Percentiles rank a stretch among this genome's conserved stretches.
Evolutionary conservation across 805 yeast genomes (phyloP).

Genomic region (Saturnispora mendoncae): DNA sequence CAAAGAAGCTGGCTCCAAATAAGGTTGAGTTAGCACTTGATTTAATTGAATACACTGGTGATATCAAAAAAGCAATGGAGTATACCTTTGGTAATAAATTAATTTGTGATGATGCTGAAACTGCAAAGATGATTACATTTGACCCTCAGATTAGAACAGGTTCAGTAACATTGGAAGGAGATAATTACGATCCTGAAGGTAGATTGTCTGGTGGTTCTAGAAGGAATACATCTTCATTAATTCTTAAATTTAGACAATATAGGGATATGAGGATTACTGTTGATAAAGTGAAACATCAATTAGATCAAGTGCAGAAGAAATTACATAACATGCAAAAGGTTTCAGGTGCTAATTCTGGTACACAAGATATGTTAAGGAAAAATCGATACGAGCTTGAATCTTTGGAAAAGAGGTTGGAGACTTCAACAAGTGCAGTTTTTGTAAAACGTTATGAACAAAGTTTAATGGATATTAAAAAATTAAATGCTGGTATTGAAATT

Average conservation of each 20-base stretch:
- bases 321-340: conserved; percentile 35
- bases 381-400: conserved; percentile 51
- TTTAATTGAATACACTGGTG: conserved; percentile 63
- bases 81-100: conserved; percentile 87
- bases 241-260: conserved; percentile 58
- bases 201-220: conserved; percentile 93
- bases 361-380: conserved; percentile 51
- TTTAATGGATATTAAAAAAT: conserved; percentile 28
- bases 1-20: conserved; percentile 71
- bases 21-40: conserved; percentile 86
- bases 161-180: conserved; percentile 88
- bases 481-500: conserved; percentile 36
- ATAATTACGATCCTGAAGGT: conserved; percentile 92
- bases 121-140: conserved; percentile 84
- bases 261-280: conserved; percentile 37
- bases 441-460: conserved; percentile 30
- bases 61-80: conserved; percentile 75
- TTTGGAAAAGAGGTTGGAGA: conserved; percentile 44
- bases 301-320: conserved; percentile 33
- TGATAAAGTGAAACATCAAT: conserved; percentile 30
- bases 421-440: conserved; percentile 49
- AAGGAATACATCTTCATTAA: conserved; percentile 45
- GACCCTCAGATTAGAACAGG: conserved; percentile 71
- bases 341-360: conserved; percentile 40
- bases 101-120: conserved; percentile 76